Conservation (phyloP, 2,329 filamentous ascomycete species). For the Lachnellula occidentalis region DNA sequence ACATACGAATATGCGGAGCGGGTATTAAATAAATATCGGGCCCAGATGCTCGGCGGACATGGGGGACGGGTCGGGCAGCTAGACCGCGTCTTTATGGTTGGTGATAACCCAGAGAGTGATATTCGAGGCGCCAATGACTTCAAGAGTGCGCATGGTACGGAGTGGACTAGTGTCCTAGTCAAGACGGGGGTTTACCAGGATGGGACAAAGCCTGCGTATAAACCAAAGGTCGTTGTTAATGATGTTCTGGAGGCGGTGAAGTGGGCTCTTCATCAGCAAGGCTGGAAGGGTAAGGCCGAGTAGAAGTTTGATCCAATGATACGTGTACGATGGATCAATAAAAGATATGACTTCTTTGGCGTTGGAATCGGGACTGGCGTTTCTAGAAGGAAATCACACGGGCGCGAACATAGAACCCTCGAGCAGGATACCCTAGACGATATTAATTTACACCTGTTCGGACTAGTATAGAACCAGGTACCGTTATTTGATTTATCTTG, state of each 20-base stretch:
- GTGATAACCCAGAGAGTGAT: conserved; percentile 82
- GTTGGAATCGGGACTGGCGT: too few relatives aligned
- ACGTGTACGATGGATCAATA: too few relatives aligned
- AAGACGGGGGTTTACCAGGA: conserved; percentile 71
- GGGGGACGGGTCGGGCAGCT: conserved; percentile 42
- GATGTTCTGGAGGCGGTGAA: conserved; percentile 71
- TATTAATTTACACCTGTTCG: too few relatives aligned
- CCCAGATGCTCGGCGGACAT: conserved; percentile 5
- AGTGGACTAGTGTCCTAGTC: conserved; percentile 73
- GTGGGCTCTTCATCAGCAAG: conserved; percentile 62
- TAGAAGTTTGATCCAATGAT: neutral
- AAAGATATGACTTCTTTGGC: too few relatives aligned
- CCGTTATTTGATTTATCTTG: too few relatives aligned
- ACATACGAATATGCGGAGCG: conserved; percentile 83
- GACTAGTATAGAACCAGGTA: too few relatives aligned
- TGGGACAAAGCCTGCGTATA: conserved; percentile 49
- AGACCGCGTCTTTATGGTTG: conserved; percentile 84
- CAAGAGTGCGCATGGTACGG: conserved; percentile 55
- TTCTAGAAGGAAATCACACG: too few relatives aligned
- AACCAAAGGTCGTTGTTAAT: conserved; percentile 60
- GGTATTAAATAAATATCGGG: conserved; percentile 57
- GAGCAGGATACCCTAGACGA: too few relatives aligned
- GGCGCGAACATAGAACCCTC: too few relatives aligned
- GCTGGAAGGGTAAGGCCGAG: conserved; percentile 18
- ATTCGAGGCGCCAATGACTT: conserved; percentile 81